Conservation (phyloP, 2,329 filamentous ascomycete genomes). For the Cordyceps militaris region DNA sequence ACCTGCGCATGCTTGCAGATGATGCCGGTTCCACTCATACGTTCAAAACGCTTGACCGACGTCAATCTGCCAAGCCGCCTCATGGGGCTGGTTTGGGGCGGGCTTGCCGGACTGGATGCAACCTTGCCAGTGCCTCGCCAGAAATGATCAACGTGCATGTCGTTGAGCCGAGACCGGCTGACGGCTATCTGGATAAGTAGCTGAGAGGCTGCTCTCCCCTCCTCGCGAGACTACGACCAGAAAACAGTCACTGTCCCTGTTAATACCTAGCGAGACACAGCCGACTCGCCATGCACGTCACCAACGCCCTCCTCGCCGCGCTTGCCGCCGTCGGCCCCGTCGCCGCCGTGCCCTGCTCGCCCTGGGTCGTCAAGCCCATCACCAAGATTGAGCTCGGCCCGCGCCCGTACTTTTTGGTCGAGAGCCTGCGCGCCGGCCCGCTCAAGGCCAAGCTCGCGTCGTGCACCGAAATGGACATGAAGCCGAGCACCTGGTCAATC, state of each 20-base stretch:
- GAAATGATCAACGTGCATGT: not conserved
- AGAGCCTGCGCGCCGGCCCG: slow-evolving; percentile 52
- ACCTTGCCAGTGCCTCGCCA: not conserved
- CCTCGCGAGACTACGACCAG: not conserved
- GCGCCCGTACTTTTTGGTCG: slow-evolving; percentile 56
- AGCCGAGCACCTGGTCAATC: slow-evolving; percentile 49
- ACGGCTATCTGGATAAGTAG: not conserved
- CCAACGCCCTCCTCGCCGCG: slow-evolving; percentile 22
- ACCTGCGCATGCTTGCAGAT: not conserved
- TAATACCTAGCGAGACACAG: not conserved
- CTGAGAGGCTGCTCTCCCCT: not conserved
- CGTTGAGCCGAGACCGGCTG: not conserved
- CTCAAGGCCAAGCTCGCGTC: slow-evolving; percentile 53
- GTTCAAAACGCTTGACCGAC: not conserved
- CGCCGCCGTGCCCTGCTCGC: slow-evolving; percentile 21
- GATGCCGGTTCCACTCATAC: not conserved
- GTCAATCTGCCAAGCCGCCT: not conserved
- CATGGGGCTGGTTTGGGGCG: not conserved
- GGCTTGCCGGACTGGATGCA: not conserved
- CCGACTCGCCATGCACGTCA: slow-evolving; percentile 25
- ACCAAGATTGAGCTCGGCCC: slow-evolving; percentile 52
- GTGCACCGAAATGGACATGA: slow-evolving; percentile 49
- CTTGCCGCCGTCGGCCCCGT: slow-evolving; percentile 24
- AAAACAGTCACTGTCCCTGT: not conserved
- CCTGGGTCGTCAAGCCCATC: slow-evolving; percentile 26